phyloP scores from a whole-genome alignment of 768 basidiomycete species.

The Termitomyces sp. region DNA sequence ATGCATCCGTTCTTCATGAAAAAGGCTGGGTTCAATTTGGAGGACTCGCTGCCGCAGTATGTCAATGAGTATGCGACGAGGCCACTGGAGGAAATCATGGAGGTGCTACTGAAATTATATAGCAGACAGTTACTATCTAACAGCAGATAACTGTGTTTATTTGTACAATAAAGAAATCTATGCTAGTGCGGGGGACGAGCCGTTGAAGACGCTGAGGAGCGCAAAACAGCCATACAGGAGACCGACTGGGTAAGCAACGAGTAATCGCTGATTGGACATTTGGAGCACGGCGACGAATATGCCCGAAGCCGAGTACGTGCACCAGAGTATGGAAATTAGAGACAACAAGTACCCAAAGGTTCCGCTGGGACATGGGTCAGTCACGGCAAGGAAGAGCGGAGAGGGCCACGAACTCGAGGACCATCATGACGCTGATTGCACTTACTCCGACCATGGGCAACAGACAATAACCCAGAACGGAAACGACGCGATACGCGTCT shows the following conservation, averaged over 20 bases:
- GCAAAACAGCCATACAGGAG: conserved; percentile 94
- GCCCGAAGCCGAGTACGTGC: conserved; percentile 91
- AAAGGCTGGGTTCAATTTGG: conserved; percentile 75
- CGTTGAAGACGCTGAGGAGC: conserved; percentile 79
- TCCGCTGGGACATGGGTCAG: conserved; percentile 42
- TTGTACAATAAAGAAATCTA: conserved; percentile 1
- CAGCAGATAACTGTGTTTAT: conserved; percentile 11
- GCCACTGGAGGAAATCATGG: conserved; percentile 82
- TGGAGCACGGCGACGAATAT: conserved; percentile 94
- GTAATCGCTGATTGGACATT: conserved; percentile 91
- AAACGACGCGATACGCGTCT: conserved; percentile 91
- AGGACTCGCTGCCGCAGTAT: conserved; percentile 81
- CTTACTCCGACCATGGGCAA: conserved; percentile 95
- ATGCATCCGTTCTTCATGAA: conserved; percentile 88
- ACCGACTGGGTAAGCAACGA: conserved; percentile 96
- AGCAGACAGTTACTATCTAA: conserved; percentile 58
- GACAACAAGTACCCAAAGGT: conserved; percentile 83
- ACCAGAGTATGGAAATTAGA: conserved; percentile 85
- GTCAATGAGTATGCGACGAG: conserved; percentile 83
- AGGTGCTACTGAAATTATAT: conserved; percentile 69
- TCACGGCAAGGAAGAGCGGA: neutral
- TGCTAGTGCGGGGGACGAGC: conserved; percentile 20
- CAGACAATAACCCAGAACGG: conserved; percentile 94
- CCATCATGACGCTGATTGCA: conserved; percentile 78
- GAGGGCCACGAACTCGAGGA: conserved; percentile 73